Conservation (phyloP, 1,139 yeast genomes). For the Lizanozyma gosingica region DNA sequence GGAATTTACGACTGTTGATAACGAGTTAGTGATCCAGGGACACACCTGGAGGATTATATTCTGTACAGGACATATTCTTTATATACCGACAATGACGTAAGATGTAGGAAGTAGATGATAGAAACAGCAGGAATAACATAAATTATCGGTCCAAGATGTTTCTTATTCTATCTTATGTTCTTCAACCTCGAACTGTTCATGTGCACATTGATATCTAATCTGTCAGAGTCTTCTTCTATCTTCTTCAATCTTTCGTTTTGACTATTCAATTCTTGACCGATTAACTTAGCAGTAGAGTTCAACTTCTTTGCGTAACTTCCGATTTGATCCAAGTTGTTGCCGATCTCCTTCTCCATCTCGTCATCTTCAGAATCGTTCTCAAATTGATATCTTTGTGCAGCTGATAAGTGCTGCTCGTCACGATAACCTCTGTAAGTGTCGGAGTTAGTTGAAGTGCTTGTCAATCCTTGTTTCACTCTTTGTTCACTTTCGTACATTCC, state of each 20-base stretch:
- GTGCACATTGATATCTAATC: constrained; percentile 46
- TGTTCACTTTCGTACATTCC: constrained; percentile 41
- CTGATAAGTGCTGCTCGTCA: constrained; percentile 38
- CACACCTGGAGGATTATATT: too few species aligned
- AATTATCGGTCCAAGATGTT: too few species aligned
- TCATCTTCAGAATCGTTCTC: constrained; percentile 52
- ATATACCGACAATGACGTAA: neutral
- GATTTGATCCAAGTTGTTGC: constrained; percentile 46
- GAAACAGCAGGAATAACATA: too few species aligned
- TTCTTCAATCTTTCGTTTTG: constrained; percentile 41
- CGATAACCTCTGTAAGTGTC: constrained; percentile 24
- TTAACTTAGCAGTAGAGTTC: constrained; percentile 34
- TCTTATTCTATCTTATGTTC: constrained; percentile 29
- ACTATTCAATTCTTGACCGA: constrained; percentile 40
- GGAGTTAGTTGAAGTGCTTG: constrained; percentile 26
- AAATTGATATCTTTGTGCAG: constrained; percentile 42
- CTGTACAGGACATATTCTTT: too few species aligned
- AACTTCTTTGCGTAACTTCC: constrained; percentile 35
- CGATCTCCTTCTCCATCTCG: constrained; percentile 49
- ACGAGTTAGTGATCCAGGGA: too few species aligned
- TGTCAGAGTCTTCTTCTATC: constrained; percentile 49
- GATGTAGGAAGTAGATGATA: too few species aligned
- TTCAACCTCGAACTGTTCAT: constrained; percentile 38
- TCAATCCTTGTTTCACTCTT: constrained; percentile 34
- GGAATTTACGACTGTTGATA: too few species aligned